Percentiles rank a stretch among this genome's conserved stretches.
Evolutionary conservation across 2,329 filamentous ascomycete species (phyloP).

Genomic region (Monosporascus ibericus): DNA sequence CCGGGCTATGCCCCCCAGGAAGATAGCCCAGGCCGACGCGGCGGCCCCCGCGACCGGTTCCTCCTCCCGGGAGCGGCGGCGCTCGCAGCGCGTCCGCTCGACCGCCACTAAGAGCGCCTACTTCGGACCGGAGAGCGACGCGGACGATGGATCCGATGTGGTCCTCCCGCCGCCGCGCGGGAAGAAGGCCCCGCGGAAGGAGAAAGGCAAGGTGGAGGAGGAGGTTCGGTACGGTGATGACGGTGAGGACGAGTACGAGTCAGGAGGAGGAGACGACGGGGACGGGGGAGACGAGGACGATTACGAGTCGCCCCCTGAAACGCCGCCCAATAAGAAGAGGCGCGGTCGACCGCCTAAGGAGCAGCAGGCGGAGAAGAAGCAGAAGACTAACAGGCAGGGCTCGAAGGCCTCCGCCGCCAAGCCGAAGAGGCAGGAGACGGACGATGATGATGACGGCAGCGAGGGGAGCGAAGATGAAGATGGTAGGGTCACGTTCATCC

Average conservation of each 20-base stretch:
- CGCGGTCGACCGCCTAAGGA: constrained; percentile 15
- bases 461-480: constrained; percentile 28
- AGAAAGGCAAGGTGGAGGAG: constrained; percentile 7
- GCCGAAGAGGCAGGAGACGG: constrained; percentile 20
- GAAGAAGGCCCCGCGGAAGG: constrained; percentile 6
- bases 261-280: constrained; percentile 17
- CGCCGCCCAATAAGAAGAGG: constrained; percentile 10
- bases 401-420: constrained; percentile 20
- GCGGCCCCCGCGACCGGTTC: constrained; percentile 5
- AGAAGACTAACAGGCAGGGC: constrained; percentile 10
- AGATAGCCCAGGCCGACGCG: constrained; percentile 9
- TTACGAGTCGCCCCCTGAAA: constrained; percentile 7
- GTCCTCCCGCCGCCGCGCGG: constrained; percentile 12
- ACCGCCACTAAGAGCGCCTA: constrained; percentile 43
- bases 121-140: constrained; percentile 34
- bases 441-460: constrained; percentile 29
- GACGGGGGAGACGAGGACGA: constrained; percentile 20
- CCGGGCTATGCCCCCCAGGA: constrained; percentile 16
- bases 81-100: constrained; percentile 41
- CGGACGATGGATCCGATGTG: constrained; percentile 13
- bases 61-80: constrained; percentile 8
- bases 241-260: constrained; percentile 15
- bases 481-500: constrained; percentile 34
- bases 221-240: constrained; percentile 7
- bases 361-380: constrained; percentile 1